Evolutionary conservation across 306 rosid species (phyloP), one percentile per base, ranked within the genome.

Genomic region (Trifolium pratense): DNA sequence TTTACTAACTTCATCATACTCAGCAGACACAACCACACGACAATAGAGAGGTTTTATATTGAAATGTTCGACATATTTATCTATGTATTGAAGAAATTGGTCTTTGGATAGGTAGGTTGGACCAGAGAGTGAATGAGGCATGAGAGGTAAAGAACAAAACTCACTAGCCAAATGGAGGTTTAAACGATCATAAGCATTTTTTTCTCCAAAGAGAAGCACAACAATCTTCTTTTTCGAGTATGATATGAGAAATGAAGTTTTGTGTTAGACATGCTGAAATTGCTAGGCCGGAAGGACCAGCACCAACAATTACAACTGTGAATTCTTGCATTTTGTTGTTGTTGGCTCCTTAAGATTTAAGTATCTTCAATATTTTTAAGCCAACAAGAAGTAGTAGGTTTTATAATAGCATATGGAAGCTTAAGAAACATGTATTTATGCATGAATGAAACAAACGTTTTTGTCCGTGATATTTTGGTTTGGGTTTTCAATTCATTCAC

Each of bases 141-240:
- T 37, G 7, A 36, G 29, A 0, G 92, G 89, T 2, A 87, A 63
- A 3, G 31, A 16, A 17, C 86, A 87, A 48, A 76, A 80, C 8
- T 78, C 75, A 20, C 77, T 87, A 0, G 86, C 86, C 5, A 88
- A 42, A n/a, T 85, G 89, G 0, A 87, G 86, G 23, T 70, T 58
- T 0, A 85, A 6, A 5, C 87, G 66, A 21, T 21, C 25, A 21
- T 21, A 21, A 21, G 25, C 25, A 21, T 21, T 21, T 21, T 21
- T 21, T 21, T 21, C 25, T 21, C 25, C 25, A 21, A 21, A 21
- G 25, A 21, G 25, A 21, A 21, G 25, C 25, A 21, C 25, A 21
- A 21, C 25, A 21, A 21, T 21, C 25, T 21, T 21, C 25, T 21
- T 21, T 21, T 21, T 21, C 25, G 25, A 21, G 25, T 21, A 21